Base-by-base conservation (phyloP, 2,329 filamentous ascomycete species). In the Penicillium brevicompactum region DNA sequence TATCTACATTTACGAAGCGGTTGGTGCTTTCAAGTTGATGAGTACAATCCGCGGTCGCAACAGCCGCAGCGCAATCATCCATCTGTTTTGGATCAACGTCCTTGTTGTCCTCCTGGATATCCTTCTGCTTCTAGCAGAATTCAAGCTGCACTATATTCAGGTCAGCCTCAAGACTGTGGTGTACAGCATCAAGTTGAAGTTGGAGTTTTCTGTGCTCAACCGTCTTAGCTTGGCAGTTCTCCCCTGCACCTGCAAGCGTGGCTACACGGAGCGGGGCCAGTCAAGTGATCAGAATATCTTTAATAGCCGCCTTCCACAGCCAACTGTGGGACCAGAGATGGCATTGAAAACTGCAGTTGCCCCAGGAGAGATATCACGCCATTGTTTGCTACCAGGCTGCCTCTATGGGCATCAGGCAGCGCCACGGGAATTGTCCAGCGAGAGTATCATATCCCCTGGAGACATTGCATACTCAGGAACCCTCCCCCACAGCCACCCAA, bases 1-100 rank as follows among this genome's bases (percentile, higher is more conserved):
- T 1, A 67, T 82, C n/a, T 84, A 82, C 63, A 81, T 84, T 32
- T 70, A 67, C 61, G 78, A 82, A 58, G 78, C 8, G 16, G 7
- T 38, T 38, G 4, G 13, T 38, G 8, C 34, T 38, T 38, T 38
- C 34, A 38, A 38, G 34, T n/a, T n/a, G 13, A 38, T 38, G 2
- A 38, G 13, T 38, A 38, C 8, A 38, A 16, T 38, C 13, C 8
- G 8, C 8, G 8, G 13, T 38, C 13, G 8, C 8, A 38, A 38
- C 8, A 38, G 34, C 14, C 8, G 8, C 8, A 38, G 14, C 34
- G 8, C 14, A 38, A 38, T 38, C 14, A 38, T 38, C 34, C 8
- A 38, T 16, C n/a, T 38, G 16, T 16, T 38, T 38, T 38, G 8
- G 5, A 38, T n/a, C 8, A 38, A 38, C 16, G 4, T 38, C 14